Base-by-base conservation (phyloP, 2,329 filamentous ascomycete genomes). In the Fusarium drepaniforme region DNA sequence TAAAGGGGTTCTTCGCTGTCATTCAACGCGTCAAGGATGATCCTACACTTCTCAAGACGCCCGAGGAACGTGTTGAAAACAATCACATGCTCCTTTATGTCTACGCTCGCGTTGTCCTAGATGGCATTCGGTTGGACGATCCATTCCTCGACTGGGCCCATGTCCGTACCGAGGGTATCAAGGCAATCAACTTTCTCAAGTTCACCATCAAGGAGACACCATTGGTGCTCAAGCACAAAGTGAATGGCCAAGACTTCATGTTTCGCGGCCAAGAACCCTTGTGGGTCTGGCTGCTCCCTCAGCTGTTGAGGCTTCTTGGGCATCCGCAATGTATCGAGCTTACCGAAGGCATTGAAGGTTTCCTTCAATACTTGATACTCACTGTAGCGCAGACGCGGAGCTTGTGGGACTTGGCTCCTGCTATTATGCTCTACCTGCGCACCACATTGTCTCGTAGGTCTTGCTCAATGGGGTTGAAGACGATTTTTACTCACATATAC, bases 51-150 rank as follows among this genome's bases (percentile, higher is more conserved):
- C 87, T 96, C 30, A 90, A 91, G 37, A 88, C 90, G 15, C 80
- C 87, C 2, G 90, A 92, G 72, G 91, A 93, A 53, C 92, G 93
- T 75, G 84, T 93, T 53, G 89, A 92, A 61, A 92, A 97, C 81
- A 96, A 97, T 77, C 93, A 95, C 78, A 93, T 95, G 83, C 89
- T 98, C 60, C 92, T 98, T 63, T 95, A 94, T 79, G 93, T 98
- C 72, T 93, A 97, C 77, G 88, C 93, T 60, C 92, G 94, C 80
- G 93, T 94, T 68, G 93, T 95, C 25, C 86, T 98, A 15, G 93
- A 95, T 75, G 88, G 88, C 53, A 87, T 94, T 57, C 88, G 88
- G 74, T 88, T 90, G 79, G 90, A 95, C 77, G 90, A 95, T 76
- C 91, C 91, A 3, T 93, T 95, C 80, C 87, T 90, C 68, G 85